phyloP scores from a whole-genome alignment of 1,284 basidiomycete species.

The Pholiota adiposa region DNA sequence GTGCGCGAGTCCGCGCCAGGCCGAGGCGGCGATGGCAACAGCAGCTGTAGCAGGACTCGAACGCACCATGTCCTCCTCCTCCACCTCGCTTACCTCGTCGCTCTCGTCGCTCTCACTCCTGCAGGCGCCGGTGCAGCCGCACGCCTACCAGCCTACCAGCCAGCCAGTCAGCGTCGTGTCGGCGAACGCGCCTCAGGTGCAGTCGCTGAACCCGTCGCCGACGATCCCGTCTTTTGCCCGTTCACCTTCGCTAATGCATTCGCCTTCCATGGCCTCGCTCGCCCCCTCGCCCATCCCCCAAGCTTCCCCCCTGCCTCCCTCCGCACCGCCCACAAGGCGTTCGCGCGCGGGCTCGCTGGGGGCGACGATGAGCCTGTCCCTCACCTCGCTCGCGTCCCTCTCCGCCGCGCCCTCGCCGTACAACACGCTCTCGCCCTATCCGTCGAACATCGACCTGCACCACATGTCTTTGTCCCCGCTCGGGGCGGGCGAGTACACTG shows the following conservation, averaged over 20 bases:
- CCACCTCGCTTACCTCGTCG: background rate
- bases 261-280: no score
- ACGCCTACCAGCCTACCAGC: no score
- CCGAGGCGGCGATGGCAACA: background rate
- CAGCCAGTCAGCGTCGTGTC: no score
- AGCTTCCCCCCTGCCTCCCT: conserved; percentile 22
- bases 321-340: conserved; percentile 19
- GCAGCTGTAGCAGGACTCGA: no score
- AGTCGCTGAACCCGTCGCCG: no score
- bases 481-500: no score
- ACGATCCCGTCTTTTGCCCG: no score
- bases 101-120: background rate
- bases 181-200: no score
- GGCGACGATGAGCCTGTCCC: background rate
- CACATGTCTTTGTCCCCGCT: no score
- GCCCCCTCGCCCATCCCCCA: conserved; percentile 3
- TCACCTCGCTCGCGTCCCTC: background rate
- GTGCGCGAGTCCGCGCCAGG: background rate
- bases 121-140: no score
- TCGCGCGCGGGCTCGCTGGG: conserved; percentile 13
- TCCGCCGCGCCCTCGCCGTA: background rate
- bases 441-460: no score
- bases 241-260: no score
- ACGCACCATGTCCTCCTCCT: background rate
- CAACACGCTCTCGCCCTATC: background rate